Conservation (phyloP, 331 rosid genomes). For the Phaseolus coccineus region DNA sequence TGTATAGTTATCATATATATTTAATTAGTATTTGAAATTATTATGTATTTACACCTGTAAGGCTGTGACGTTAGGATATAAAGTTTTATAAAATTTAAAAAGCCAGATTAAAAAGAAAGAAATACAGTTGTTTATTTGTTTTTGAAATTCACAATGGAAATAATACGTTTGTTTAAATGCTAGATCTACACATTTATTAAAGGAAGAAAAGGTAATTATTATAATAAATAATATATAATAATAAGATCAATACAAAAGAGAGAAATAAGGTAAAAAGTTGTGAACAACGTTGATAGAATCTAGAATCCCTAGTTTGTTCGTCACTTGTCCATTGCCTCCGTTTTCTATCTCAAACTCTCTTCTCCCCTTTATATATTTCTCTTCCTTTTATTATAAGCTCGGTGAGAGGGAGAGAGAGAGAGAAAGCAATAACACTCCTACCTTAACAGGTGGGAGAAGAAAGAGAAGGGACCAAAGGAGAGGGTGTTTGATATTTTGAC, state of each 20-base stretch:
- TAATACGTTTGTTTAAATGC: neutral
- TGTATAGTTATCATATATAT: too few relatives aligned
- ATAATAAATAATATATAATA: neutral
- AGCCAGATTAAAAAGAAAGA: too few relatives aligned
- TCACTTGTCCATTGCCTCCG: neutral
- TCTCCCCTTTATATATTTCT: conserved; percentile 21
- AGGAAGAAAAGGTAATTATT: neutral
- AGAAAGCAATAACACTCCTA: conserved; percentile 22
- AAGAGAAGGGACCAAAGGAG: neutral
- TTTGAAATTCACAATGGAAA: neutral
- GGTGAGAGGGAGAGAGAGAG: conserved; percentile 5
- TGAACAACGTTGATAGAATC: conserved; percentile 22
- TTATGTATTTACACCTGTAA: neutral
- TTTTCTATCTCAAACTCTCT: conserved; percentile 12
- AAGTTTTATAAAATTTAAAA: too few relatives aligned
- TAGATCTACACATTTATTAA: neutral
- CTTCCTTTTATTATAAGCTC: conserved; percentile 26
- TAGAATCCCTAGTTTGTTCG: conserved; percentile 49
- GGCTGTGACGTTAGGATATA: neutral
- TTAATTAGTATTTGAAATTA: too few relatives aligned
- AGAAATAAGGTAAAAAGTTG: neutral
- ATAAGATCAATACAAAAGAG: neutral
- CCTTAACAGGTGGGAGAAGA: conserved; percentile 32
- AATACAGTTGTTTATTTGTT: too few relatives aligned
- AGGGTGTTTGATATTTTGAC: conserved; percentile 33